These are phyloP conservation scores for Scytalidium lignicola DNA, from an alignment of 2,329 filamentous ascomycete species.

Conservation along the genomic window DNA sequence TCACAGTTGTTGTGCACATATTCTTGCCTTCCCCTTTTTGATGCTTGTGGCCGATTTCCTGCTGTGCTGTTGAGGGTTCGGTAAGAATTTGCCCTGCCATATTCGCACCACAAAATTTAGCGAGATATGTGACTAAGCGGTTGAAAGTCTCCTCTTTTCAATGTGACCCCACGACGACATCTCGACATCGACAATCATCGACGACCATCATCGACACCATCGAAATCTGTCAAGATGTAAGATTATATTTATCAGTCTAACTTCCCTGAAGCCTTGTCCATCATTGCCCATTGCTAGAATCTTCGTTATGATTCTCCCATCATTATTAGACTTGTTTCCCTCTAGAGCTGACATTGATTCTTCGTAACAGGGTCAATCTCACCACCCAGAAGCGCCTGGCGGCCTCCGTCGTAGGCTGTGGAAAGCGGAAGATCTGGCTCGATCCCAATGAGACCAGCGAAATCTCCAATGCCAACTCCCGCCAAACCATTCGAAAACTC, in stretches of 20 bases:
- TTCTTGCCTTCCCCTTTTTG: too few relatives aligned
- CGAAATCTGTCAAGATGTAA: conserved; percentile 28
- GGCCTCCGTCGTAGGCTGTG: conserved; percentile 96
- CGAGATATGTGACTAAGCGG: background rate
- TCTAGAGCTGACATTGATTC: conserved; percentile 18
- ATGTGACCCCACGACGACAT: conserved; percentile 3
- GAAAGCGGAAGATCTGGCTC: conserved; percentile 99
- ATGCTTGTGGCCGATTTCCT: too few relatives aligned
- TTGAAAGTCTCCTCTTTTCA: conserved; percentile 1
- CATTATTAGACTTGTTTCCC: background rate
- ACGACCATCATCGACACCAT: conserved; percentile 26
- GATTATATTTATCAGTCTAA: conserved; percentile 6
- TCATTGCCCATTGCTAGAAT: background rate
- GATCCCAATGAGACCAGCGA: conserved; percentile 99
- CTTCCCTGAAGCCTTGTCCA: background rate
- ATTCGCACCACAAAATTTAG: conserved; percentile 2
- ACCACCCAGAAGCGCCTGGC: conserved; percentile 99
- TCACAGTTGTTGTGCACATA: too few relatives aligned
- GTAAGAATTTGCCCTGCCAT: background rate
- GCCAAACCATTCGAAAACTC: conserved; percentile 99
- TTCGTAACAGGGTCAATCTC: conserved; percentile 85
- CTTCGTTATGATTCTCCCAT: too few relatives aligned
- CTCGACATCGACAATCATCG: conserved; percentile 22
- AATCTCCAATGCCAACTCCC: conserved; percentile 99
- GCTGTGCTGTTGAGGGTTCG: background rate